Evolutionary conservation across 2,329 filamentous ascomycete genomes (phyloP).

Genomic region (Xylaria sp.): DNA sequence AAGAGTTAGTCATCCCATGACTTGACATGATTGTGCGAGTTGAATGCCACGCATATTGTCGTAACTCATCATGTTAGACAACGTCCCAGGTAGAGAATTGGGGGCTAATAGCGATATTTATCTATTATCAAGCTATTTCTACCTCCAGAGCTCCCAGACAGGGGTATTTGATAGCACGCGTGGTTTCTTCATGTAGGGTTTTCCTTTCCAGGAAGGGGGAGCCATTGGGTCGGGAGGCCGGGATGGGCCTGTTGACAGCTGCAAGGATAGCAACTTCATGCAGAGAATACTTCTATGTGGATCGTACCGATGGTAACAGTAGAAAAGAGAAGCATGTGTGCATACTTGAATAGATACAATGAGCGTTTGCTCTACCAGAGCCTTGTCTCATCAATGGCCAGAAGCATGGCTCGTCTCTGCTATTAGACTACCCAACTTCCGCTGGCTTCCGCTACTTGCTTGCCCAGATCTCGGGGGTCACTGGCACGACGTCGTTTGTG

Average conservation of each 20-base stretch:
- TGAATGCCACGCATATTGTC: background rate
- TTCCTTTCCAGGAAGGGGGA: constrained; percentile 19
- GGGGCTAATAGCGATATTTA: constrained; percentile 8
- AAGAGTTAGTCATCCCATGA: background rate
- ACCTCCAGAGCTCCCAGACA: background rate
- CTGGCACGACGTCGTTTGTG: too few species aligned
- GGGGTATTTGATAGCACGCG: constrained; percentile 16
- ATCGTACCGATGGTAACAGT: constrained; percentile 15
- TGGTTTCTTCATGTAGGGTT: background rate
- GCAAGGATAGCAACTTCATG: constrained; percentile 26
- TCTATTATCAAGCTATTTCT: background rate
- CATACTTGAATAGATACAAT: background rate
- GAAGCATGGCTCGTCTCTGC: constrained; percentile 18
- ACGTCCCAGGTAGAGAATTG: background rate
- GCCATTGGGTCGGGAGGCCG: constrained; percentile 26
- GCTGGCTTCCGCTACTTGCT: constrained; percentile 5
- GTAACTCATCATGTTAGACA: background rate
- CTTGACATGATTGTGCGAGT: background rate
- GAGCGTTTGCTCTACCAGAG: background rate
- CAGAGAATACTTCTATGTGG: constrained; percentile 27
- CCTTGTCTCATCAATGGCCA: constrained; percentile 12
- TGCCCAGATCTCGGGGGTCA: too few species aligned
- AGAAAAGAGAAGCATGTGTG: background rate
- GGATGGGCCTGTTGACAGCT: constrained; percentile 26
- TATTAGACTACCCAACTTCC: constrained; percentile 1